Evolutionary conservation across 164 flowering plant genomes (phyloP), one percentile per base, ranked within the genome.

Genomic region (Chloranthus sessilifolius): DNA sequence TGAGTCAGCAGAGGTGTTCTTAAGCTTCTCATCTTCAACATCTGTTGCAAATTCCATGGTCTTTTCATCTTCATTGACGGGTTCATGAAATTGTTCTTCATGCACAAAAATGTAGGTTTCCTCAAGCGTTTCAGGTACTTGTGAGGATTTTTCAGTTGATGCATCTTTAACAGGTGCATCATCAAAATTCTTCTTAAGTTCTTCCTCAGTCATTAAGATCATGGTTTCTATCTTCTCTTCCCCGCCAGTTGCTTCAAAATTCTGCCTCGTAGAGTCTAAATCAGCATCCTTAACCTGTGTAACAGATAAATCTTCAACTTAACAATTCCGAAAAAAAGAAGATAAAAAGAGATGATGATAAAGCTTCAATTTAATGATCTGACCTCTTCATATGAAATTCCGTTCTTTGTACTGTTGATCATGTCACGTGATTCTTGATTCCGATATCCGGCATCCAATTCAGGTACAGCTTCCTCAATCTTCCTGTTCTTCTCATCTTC

Each of bases 201-300:
- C 26, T 53, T 43, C 29, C 21, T 22, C 34, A 43, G 31, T 40
- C 47, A 22, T 19, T n/a, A 9, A n/a, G 17, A 27, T 25, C 15
- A 47, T n/a, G 5, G 45, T 28, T 42, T 21, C 38, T 28, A 19
- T 38, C 31, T 52, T 28, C 23, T 52, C 55, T 1, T 20, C 9
- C 9, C 19, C 31, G 4, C 14, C 11, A 23, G n/a, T 19, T 38
- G 14, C 6, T 52, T 52, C 14, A 5, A 16, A n/a, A 11, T 15
- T 29, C 4, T 26, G 21, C 43, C 2, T 11, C 6, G 17, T 25
- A 6, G 33, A 10, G 12, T 5, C 19, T 52, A 28, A 15, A 27
- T 45, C 24, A 36, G 60, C 44, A 23, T 53, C 59, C 35, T 39
- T 38, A 17, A 49, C 59, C 78, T 70, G 68, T 17, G 25, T 34